A percentile compares a stretch with the other conserved stretches of the same genome.
phyloP scores from a whole-genome alignment of 176 grass and related monocot species.

The Puccinellia tenuiflora region DNA sequence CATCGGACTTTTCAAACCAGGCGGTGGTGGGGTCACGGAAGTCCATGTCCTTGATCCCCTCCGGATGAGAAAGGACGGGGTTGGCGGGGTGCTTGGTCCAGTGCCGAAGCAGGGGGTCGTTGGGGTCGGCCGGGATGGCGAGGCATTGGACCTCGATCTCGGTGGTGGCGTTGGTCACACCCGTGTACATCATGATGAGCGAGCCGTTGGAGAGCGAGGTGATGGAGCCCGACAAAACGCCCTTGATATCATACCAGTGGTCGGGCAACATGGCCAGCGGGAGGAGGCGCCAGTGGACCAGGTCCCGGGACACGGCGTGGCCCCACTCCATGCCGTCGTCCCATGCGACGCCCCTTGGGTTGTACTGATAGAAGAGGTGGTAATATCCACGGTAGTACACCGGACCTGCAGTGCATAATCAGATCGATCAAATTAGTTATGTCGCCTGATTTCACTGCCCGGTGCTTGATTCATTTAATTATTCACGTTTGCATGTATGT shows the following conservation, averaged over 20 bases:
- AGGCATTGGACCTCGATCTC: neutral
- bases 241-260: neutral
- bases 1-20: neutral
- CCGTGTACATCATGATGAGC: neutral
- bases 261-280: neutral
- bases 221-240: neutral
- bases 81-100: neutral
- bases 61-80: neutral
- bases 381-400: neutral
- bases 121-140: neutral
- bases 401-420: neutral
- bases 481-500: too few relatives aligned
- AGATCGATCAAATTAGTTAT: too few relatives aligned
- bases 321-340: neutral
- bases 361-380: neutral
- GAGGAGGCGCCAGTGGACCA: neutral
- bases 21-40: neutral
- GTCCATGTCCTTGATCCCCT: neutral
- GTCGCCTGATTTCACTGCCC: too few relatives aligned
- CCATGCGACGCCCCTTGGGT: neutral
- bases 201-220: neutral
- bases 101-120: neutral
- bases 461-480: too few relatives aligned
- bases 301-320: neutral
- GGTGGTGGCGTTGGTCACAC: neutral